These are phyloP conservation scores for Quercus engelmannii DNA, from an alignment of 306 rosid genomes.

Conservation along the genomic window DNA sequence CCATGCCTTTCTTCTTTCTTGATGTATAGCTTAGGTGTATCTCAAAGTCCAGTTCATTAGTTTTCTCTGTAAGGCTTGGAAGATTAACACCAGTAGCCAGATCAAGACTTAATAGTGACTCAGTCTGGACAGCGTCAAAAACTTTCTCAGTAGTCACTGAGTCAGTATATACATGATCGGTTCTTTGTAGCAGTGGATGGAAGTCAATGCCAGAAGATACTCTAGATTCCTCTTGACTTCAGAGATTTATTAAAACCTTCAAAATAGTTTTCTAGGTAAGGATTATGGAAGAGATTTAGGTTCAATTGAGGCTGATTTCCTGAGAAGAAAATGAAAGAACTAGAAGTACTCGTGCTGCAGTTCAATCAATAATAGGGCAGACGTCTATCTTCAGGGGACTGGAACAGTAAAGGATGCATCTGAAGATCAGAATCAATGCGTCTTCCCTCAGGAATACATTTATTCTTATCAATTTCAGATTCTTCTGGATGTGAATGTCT, in stretches of 20 bases:
- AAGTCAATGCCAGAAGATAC: slow-evolving; percentile 70
- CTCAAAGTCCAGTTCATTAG: slow-evolving; percentile 81
- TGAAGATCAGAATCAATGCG: slow-evolving; percentile 56
- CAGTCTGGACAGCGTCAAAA: slow-evolving; percentile 36
- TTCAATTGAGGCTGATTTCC: slow-evolving; percentile 74
- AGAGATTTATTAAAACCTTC: slow-evolving; percentile 38
- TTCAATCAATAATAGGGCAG: slow-evolving; percentile 57
- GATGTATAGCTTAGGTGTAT: slow-evolving; percentile 66
- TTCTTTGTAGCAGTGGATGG: slow-evolving; percentile 93
- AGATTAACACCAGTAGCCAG: slow-evolving; percentile 27
- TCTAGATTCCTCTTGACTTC: slow-evolving; percentile 47
- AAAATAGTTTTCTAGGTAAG: slow-evolving; percentile 51
- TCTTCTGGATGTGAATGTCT: slow-evolving; percentile 33
- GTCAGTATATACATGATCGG: slow-evolving; percentile 25
- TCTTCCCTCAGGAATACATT: slow-evolving; percentile 45
- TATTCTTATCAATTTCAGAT: slow-evolving; percentile 38
- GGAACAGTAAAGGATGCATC: slow-evolving; percentile 96
- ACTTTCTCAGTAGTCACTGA: slow-evolving; percentile 15
- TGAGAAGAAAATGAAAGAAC: slow-evolving; percentile 60
- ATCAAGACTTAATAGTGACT: slow-evolving; percentile 28
- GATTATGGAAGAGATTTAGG: slow-evolving; percentile 65
- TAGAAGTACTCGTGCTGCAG: slow-evolving; percentile 44
- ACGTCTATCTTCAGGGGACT: slow-evolving; percentile 59
- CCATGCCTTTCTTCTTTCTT: slow-evolving; percentile 39
- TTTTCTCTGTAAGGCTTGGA: slow-evolving; percentile 33